Percentiles rank a stretch among this genome's conserved stretches.
Conservation (phyloP, 2,329 filamentous ascomycete genomes). For the Emmonsia crescens region DNA sequence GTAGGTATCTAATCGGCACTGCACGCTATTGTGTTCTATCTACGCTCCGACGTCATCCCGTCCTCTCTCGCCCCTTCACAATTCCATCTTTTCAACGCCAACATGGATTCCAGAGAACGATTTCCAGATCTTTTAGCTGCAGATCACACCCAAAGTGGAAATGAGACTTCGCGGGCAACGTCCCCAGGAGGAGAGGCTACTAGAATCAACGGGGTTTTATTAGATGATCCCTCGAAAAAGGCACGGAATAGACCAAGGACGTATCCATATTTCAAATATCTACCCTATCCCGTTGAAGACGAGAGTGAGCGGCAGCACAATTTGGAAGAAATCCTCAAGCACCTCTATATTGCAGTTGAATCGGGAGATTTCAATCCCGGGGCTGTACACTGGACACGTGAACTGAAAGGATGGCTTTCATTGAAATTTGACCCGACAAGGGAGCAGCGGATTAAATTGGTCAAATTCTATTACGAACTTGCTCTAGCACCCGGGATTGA, state of each 20-base stretch:
- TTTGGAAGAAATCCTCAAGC: conserved; percentile 77
- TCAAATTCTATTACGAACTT: conserved; percentile 89
- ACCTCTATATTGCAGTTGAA: conserved; percentile 83
- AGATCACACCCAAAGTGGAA: conserved; percentile 16
- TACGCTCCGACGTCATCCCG: background rate
- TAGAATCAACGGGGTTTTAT: conserved; percentile 39
- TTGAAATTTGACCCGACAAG: conserved; percentile 95
- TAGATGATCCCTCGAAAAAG: conserved; percentile 43
- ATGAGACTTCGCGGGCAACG: conserved; percentile 68
- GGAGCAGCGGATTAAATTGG: conserved; percentile 69
- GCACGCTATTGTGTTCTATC: background rate
- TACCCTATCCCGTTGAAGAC: conserved; percentile 82
- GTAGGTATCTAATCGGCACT: background rate
- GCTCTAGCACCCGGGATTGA: conserved; percentile 84
- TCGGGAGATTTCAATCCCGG: conserved; percentile 91
- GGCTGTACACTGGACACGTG: conserved; percentile 91
- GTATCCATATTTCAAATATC: conserved; percentile 81
- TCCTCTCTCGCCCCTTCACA: background rate
- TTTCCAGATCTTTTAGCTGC: conserved; percentile 8
- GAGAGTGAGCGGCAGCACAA: conserved; percentile 66
- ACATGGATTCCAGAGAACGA: conserved; percentile 13
- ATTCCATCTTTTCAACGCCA: background rate
- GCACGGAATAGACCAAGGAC: conserved; percentile 71
- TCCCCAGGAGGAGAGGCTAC: conserved; percentile 55
- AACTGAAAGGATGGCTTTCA: conserved; percentile 87